phyloP scores from a whole-genome alignment of 108 stramenopile genomes.

The Epipyxis sp. region DNA sequence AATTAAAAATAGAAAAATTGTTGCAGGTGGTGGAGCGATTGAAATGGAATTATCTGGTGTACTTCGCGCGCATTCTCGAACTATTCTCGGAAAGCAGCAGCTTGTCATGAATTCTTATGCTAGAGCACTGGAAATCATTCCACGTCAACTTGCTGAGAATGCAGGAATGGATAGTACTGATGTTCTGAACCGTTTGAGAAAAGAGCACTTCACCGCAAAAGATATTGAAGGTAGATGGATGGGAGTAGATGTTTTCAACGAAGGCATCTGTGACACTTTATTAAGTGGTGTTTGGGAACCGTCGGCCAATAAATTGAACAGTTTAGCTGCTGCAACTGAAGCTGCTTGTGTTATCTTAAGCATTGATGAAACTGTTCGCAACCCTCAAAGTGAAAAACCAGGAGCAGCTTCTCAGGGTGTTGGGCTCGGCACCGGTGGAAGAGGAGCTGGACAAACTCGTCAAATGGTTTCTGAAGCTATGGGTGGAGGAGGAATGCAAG shows the following conservation, averaged over 20 bases:
- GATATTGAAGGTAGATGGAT: constrained; percentile 79
- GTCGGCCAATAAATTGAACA: constrained; percentile 88
- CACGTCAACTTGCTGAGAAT: constrained; percentile 93
- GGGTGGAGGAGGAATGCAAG: constrained; percentile 51
- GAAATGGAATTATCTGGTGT: constrained; percentile 83
- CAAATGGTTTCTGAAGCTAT: constrained; percentile 41
- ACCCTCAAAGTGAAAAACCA: constrained; percentile 82
- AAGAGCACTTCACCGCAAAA: constrained; percentile 64
- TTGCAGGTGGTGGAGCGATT: constrained; percentile 96
- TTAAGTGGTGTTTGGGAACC: constrained; percentile 96
- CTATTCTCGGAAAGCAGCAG: constrained; percentile 95
- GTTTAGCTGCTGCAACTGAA: constrained; percentile 83
- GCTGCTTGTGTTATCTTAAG: constrained; percentile 94
- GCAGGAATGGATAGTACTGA: constrained; percentile 96
- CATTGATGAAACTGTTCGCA: constrained; percentile 98
- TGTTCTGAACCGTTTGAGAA: constrained; percentile 82
- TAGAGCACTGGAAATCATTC: constrained; percentile 87
- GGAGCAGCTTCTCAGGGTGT: constrained; percentile 64
- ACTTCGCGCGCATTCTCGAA: constrained; percentile 72
- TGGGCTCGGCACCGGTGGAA: constrained; percentile 57
- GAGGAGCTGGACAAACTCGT: constrained; percentile 46
- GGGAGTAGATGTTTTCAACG: constrained; percentile 86
- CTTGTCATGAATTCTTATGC: constrained; percentile 80
- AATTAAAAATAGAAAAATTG: constrained; percentile 73
- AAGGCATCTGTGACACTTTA: constrained; percentile 90